These are phyloP conservation scores for Aureobasidium sp. DNA, from an alignment of 2,329 filamentous ascomycete genomes.

Conservation along the genomic window DNA sequence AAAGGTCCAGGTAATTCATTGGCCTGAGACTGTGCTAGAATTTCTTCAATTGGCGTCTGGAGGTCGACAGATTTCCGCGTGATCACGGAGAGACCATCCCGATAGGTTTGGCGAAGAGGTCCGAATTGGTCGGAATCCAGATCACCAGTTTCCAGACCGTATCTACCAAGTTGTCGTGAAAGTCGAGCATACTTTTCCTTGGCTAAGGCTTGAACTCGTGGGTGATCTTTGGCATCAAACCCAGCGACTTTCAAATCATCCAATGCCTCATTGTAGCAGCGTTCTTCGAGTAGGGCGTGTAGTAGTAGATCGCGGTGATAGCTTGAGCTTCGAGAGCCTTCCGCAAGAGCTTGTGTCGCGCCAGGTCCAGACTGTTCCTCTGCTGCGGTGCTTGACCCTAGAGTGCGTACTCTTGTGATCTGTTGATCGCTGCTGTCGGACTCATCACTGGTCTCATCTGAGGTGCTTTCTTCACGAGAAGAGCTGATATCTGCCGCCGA, in stretches of 20 bases:
- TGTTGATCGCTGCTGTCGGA: neutral
- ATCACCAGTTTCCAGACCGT: conserved; percentile 29
- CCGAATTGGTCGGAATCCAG: conserved; percentile 28
- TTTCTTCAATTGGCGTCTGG: neutral
- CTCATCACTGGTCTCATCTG: conserved; percentile 4
- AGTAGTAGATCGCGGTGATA: conserved; percentile 30
- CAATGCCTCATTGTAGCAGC: conserved; percentile 31
- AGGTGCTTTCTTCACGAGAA: conserved; percentile 11
- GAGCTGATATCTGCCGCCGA: conserved; percentile 14
- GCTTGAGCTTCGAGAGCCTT: conserved; percentile 6
- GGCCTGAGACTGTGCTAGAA: neutral
- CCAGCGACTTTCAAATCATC: conserved; percentile 23
- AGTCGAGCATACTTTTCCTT: conserved; percentile 31
- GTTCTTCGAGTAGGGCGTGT: conserved; percentile 38
- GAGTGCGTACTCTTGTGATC: neutral
- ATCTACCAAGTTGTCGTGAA: conserved; percentile 27
- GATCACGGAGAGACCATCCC: conserved; percentile 29
- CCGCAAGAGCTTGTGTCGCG: neutral
- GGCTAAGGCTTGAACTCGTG: conserved; percentile 30
- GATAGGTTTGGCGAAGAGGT: conserved; percentile 27
- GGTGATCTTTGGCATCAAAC: conserved; percentile 23
- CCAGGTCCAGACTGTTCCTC: conserved; percentile 6
- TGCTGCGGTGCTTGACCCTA: neutral
- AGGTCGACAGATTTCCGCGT: conserved; percentile 12
- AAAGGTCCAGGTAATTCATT: conserved; percentile 8